Base-by-base conservation (phyloP, 768 basidiomycete species). In the Suillus occidentalis region DNA sequence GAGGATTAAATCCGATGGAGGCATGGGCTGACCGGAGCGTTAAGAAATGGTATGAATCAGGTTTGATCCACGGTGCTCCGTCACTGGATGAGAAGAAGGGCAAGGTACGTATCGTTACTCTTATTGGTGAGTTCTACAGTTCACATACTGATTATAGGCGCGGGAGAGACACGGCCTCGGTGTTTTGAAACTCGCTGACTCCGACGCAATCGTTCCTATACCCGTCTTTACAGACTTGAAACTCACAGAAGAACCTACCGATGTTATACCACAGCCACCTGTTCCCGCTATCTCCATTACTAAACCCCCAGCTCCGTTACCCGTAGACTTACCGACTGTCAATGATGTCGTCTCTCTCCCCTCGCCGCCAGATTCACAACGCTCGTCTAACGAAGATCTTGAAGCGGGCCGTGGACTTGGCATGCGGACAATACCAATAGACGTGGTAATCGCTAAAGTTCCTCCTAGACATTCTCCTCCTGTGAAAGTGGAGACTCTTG, bases 1-100 rank as follows among this genome's bases (percentile, higher is more conserved):
- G 86, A 75, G 95, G 96, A 7, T 97, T 95, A 95, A 92, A 83
- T 73, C 91, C 95, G 7, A 76, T 97, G 65, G 95, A 98, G 75
- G 96, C 95, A 16, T 92, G 91, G 90, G 95, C 94, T 57, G 96
- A 97, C 78, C 84, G 84, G 69, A 95, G 94, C 77, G 82, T 95
- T 57, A 85, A 89, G 73, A 87, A 87, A 73, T 98, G 96, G 95
- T 87, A 89, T 62, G 88, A 91, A 69, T 82, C 87, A 31, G 95
- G 95, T 3, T 75, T 94, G 40, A 82, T 93, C 40, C 76, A 86
- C 36, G 86, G 87, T 60, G 63, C 77, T 43, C 73, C 80, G 39
- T 64, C 77, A 6, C 77, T 81, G 40, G 47, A 57, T 20, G 81
- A 82, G 68, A 83, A 83, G 69, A 83, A 83, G 69, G 77, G 73